Conservation (phyloP, 2,329 filamentous ascomycete genomes). For the Fusarium bactridioides region DNA sequence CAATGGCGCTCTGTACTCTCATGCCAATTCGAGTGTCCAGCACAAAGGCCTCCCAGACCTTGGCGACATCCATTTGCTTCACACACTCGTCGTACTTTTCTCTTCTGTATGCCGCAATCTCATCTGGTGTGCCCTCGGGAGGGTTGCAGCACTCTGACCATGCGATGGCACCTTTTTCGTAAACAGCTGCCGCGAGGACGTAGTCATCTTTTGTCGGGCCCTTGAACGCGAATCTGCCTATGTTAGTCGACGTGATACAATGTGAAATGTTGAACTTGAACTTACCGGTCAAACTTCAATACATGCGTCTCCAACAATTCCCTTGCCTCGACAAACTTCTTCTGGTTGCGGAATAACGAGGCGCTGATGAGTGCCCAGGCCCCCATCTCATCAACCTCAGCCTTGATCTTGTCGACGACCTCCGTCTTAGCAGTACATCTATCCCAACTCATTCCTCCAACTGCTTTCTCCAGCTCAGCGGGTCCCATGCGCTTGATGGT, state of each 20-base stretch:
- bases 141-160: conserved; percentile 73
- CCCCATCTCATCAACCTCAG: conserved; percentile 66
- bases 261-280: conserved; percentile 42
- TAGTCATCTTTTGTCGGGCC: conserved; percentile 73
- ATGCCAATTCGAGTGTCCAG: conserved; percentile 79
- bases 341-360: conserved; percentile 70
- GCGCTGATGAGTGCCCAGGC: conserved; percentile 73
- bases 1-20: conserved; percentile 73
- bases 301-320: conserved; percentile 70
- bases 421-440: conserved; percentile 62
- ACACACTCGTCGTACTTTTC: conserved; percentile 68
- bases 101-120: conserved; percentile 49
- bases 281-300: conserved; percentile 69
- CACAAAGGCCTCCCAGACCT: conserved; percentile 75
- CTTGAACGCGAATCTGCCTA: conserved; percentile 59
- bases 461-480: conserved; percentile 68
- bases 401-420: conserved; percentile 55
- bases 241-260: background rate
- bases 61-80: conserved; percentile 70
- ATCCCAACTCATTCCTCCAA: conserved; percentile 70
- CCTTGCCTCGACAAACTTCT: conserved; percentile 70
- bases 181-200: conserved; percentile 76
- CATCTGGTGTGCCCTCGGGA: conserved; percentile 42
- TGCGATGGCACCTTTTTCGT: conserved; percentile 83
- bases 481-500: conserved; percentile 81